Conservation (phyloP, 345 rosid genomes). For the Salix suchowensis region DNA sequence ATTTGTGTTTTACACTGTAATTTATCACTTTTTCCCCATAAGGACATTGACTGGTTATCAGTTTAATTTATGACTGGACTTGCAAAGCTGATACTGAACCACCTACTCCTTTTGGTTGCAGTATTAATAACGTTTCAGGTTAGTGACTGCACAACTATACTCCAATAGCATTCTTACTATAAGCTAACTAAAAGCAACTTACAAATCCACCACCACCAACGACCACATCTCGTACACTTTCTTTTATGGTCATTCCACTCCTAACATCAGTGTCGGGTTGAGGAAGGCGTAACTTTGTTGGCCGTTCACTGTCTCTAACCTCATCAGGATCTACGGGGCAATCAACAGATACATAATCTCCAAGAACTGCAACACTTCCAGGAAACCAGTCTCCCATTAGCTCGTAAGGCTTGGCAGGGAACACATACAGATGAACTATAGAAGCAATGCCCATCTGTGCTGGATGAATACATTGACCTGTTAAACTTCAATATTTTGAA, state of each 20-base stretch:
- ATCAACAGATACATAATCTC: constrained; percentile 91
- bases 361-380: constrained; percentile 84
- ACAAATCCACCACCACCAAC: constrained; percentile 92
- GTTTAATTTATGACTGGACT: background rate
- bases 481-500: constrained; percentile 32
- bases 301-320: constrained; percentile 95
- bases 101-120: background rate
- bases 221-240: constrained; percentile 83
- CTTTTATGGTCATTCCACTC: constrained; percentile 88
- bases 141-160: background rate
- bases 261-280: constrained; percentile 64
- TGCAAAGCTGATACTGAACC: background rate
- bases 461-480: constrained; percentile 46
- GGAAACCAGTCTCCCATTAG: constrained; percentile 77
- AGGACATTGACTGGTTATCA: background rate
- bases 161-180: background rate
- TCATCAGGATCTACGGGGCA: constrained; percentile 96
- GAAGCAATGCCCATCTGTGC: constrained; percentile 99
- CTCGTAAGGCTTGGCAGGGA: constrained; percentile 88
- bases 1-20: background rate
- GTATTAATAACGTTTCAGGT: background rate
- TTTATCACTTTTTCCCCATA: background rate
- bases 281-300: constrained; percentile 86
- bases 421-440: constrained; percentile 85
- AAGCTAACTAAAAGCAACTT: constrained; percentile 34